These are phyloP conservation scores for Mallotus nudiflorus DNA, from an alignment of 345 rosid species.

Conservation along the genomic window DNA sequence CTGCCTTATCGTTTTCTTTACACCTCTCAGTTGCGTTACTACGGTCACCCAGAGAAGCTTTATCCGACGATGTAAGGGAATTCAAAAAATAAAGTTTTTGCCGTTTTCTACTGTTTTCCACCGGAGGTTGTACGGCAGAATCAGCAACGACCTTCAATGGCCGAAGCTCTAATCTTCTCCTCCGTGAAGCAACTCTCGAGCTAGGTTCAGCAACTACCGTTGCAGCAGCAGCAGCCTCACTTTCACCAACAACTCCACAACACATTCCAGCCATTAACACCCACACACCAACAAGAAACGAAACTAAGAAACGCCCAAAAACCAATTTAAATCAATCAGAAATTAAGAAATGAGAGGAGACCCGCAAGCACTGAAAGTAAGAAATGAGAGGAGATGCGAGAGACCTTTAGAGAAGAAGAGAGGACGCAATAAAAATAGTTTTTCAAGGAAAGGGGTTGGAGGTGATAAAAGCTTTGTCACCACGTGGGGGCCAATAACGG, in stretches of 20 bases:
- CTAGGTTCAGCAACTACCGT: conserved; percentile 48
- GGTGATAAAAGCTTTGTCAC: conserved; percentile 28
- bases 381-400: conserved; percentile 9
- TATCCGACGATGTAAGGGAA: neutral
- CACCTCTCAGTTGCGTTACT: conserved; percentile 22
- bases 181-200: conserved; percentile 46
- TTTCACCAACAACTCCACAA: conserved; percentile 70
- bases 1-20: neutral
- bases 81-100: conserved; percentile 35
- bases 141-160: conserved; percentile 54
- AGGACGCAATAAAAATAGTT: conserved; percentile 29
- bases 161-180: conserved; percentile 61
- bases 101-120: conserved; percentile 50
- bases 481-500: conserved; percentile 69
- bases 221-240: conserved; percentile 48
- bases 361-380: no score
- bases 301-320: no score
- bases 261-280: conserved; percentile 88
- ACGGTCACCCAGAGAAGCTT: conserved; percentile 9
- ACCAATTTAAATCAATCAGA: no score
- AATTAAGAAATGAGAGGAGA: no score
- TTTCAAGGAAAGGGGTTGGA: neutral
- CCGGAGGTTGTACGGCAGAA: conserved; percentile 38
- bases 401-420: neutral
- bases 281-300: no score